These are phyloP conservation scores for Ziziphus jujuba DNA, from an alignment of 306 rosid genomes.

Conservation along the genomic window DNA sequence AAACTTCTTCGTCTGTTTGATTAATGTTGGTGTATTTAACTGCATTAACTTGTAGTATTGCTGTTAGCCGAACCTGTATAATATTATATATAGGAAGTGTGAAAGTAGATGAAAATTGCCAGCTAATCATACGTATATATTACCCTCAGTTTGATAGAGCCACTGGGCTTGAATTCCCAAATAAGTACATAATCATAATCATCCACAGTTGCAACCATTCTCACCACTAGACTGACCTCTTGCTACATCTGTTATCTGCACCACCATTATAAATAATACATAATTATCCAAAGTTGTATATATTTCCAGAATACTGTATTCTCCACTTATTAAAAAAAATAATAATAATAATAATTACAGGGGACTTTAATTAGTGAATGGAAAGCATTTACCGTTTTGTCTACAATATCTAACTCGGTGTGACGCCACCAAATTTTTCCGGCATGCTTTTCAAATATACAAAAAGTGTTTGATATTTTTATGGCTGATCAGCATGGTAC, in stretches of 20 bases:
- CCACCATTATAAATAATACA: too few species aligned
- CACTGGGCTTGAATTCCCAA: conserved; percentile 66
- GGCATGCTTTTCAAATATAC: conserved; percentile 57
- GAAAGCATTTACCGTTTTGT: conserved; percentile 18
- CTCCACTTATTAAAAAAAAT: too few species aligned
- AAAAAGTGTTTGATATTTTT: conserved; percentile 43
- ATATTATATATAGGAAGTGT: neutral
- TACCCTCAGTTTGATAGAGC: conserved; percentile 63
- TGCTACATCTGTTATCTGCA: conserved; percentile 52
- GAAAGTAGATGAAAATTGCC: neutral
- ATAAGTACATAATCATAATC: conserved; percentile 62
- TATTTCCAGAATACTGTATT: too few species aligned
- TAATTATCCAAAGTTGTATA: too few species aligned
- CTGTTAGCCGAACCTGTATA: conserved; percentile 52
- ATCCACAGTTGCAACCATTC: conserved; percentile 50
- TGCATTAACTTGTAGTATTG: conserved; percentile 46
- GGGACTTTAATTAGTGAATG: too few species aligned
- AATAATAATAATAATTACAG: too few species aligned
- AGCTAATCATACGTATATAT: neutral
- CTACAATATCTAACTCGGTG: conserved; percentile 35
- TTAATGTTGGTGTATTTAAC: conserved; percentile 36
- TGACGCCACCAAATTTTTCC: conserved; percentile 73
- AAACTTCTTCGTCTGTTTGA: conserved; percentile 39
- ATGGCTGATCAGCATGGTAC: conserved; percentile 36
- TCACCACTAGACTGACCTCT: conserved; percentile 55